These are phyloP conservation scores for Bidens hawaiensis DNA, from an alignment of 140 eudicot genomes.

Conservation along the genomic window DNA sequence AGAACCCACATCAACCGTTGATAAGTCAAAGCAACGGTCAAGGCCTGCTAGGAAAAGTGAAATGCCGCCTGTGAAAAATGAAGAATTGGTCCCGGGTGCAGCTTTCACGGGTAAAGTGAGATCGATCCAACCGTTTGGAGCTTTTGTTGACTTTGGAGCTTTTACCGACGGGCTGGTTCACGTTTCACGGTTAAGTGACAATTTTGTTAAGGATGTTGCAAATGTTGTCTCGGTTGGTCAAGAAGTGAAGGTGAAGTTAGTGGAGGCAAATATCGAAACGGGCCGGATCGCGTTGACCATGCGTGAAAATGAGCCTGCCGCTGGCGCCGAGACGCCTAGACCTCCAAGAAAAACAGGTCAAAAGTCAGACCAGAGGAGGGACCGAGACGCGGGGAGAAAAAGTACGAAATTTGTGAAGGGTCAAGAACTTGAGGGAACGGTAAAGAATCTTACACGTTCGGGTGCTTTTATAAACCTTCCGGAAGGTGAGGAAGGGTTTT, in stretches of 20 bases:
- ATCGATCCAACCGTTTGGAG: conserved; percentile 94
- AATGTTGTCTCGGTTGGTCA: conserved; percentile 76
- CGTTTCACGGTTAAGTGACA: conserved; percentile 73
- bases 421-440: conserved; percentile 81
- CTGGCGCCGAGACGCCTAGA: conserved; percentile 39
- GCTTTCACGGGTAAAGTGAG: conserved; percentile 87
- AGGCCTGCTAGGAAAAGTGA: conserved; percentile 81
- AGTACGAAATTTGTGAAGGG: conserved; percentile 71
- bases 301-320: conserved; percentile 56
- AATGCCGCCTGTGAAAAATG: conserved; percentile 89
- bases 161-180: conserved; percentile 91
- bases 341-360: conserved; percentile 38
- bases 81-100: conserved; percentile 84
- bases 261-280: conserved; percentile 71
- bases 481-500: conserved; percentile 93
- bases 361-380: conserved; percentile 35
- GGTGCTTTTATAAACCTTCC: conserved; percentile 89
- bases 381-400: conserved; percentile 38
- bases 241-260: conserved; percentile 76
- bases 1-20: conserved; percentile 29
- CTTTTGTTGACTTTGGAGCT: conserved; percentile 95
- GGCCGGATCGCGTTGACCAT: conserved; percentile 81
- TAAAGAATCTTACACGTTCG: conserved; percentile 66
- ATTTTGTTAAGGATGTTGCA: conserved; percentile 79
- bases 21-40: conserved; percentile 49